Evolutionary conservation across 768 basidiomycete species (phyloP), one percentile per base, ranked within the genome.

Genomic region (Lentinula boryana): DNA sequence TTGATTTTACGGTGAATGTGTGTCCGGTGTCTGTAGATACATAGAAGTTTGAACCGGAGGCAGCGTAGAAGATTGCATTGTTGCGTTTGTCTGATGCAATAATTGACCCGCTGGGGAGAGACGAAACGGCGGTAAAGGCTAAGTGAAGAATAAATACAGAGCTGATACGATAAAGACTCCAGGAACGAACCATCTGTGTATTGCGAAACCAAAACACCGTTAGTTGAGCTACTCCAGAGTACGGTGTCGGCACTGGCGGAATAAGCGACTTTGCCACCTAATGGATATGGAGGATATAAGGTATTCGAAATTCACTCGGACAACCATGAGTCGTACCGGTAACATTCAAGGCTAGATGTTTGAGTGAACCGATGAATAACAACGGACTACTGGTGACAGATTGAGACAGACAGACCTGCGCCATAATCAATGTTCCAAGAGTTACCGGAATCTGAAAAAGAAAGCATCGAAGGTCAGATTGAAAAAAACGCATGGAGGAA

Each of bases 71-170:
- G 51, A 84, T 67, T 0, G 76, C 68, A 67, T 82, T 78, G 68
- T 79, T 78, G 63, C 74, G 74, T 70, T 86, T 87, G 71, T 88
- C 86, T 2, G 86, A 82, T 8, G 85, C 84, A 63, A 88, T 86
- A 12, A 73, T 76, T 1, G 84, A 79, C 41, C 67, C 70, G 2
- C 80, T 74, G 0, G 86, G 85, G 3, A 88, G 76, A 13, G 78
- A 71, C 0, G 80, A 65, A 32, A 87, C 85, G 3, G 75, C 65
- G 3, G 73, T 69, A 68, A 87, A 87, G 1, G 80, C 55, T 58
- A 32, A 0, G 13, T 48, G 15, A 5, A 15, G 1, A 21, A 27
- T 43, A 36, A 48, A 27, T 9, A 36, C 10, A 35, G 15, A 31
- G 31, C 9, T 49, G 18, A 9, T 13, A 27, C 4, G 4, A 4